Evolutionary conservation across 371 early-diverging fungal genomes (phyloP).

Genomic region (Mucor indicus): DNA sequence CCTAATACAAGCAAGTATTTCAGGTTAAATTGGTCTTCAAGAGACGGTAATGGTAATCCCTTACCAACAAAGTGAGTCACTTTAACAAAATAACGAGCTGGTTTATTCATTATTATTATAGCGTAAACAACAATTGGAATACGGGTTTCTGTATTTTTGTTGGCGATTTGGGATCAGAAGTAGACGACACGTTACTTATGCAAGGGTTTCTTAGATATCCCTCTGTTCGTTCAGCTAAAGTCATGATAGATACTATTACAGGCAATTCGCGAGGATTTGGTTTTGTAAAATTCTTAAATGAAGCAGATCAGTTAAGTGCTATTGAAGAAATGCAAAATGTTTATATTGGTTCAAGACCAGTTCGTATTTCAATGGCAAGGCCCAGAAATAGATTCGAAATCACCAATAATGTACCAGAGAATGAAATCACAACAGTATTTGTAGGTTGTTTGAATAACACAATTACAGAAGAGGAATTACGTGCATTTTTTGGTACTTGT

Average conservation of each 20-base stretch:
- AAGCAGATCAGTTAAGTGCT: constrained; percentile 71
- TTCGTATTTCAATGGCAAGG: constrained; percentile 84
- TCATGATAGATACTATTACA: constrained; percentile 76
- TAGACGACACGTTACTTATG: constrained; percentile 62
- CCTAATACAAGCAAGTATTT: constrained; percentile 75
- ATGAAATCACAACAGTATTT: constrained; percentile 85
- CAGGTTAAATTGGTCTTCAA: constrained; percentile 87
- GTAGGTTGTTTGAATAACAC: constrained; percentile 26
- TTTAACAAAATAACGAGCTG: not conserved
- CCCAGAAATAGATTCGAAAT: constrained; percentile 57
- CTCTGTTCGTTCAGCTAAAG: constrained; percentile 77
- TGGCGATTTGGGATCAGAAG: constrained; percentile 75
- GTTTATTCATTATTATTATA: not conserved
- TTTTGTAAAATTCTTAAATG: constrained; percentile 78
- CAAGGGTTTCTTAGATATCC: constrained; percentile 61
- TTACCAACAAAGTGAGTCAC: constrained; percentile 1
- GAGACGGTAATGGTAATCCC: constrained; percentile 43
- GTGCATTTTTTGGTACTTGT: constrained; percentile 42
- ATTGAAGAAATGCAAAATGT: constrained; percentile 80
- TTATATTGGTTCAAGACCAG: constrained; percentile 70
- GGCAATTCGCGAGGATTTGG: constrained; percentile 79
- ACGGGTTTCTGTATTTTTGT: constrained; percentile 77
- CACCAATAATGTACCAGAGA: constrained; percentile 45
- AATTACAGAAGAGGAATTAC: constrained; percentile 28
- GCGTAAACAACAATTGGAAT: not conserved